Base-by-base conservation (phyloP, 306 rosid genomes). In the Spatholobus suberectus region DNA sequence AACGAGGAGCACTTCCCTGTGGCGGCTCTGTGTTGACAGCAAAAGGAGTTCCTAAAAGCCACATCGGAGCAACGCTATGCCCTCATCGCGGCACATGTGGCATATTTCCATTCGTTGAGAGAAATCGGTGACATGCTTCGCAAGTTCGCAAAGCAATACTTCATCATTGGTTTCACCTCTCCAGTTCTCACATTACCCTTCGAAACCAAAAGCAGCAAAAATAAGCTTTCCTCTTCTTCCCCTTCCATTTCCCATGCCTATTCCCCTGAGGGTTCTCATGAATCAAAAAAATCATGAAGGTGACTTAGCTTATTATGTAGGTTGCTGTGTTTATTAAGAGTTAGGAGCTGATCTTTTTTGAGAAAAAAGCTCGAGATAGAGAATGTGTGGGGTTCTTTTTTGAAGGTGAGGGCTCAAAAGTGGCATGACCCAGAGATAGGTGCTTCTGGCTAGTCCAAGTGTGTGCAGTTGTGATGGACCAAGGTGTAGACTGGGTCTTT, bases 111-210 rank as follows among this genome's bases (percentile, higher is more conserved):
- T 59, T 93, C 98, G 8, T 94, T 95, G 29, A 69, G 40, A 23
- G 88, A 90, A 46, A 85, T 95, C 63, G 98, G 98, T 27, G 94
- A 89, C 70, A 91, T 94, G 4, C 92, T 95, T 23, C 85, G 93
- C 1, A 92, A 82, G 71, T 95, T 95, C 85, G 88, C 89, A 44
- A 97, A 95, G 43, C 93, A 93, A 63, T 97, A 93, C 85, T 87
- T 95, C 62, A 24, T 82, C 26, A 63, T 84, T 14, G 82, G 35
- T 24, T 77, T 86, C 24, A 78, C 87, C 41, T 95, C 98, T 47
- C 97, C 98, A 2, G 90, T 93, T 26, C 95, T 95, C 79, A 91
- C 97, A 49, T 86, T 95, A 82, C 98, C 98, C 5, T 93, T 97
- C 1, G 90, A 90, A 87, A 83, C 65, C 83, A 17, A 73, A 72